phyloP scores from a whole-genome alignment of 2,329 filamentous ascomycete species.

The Aureobasidium melanogenum region DNA sequence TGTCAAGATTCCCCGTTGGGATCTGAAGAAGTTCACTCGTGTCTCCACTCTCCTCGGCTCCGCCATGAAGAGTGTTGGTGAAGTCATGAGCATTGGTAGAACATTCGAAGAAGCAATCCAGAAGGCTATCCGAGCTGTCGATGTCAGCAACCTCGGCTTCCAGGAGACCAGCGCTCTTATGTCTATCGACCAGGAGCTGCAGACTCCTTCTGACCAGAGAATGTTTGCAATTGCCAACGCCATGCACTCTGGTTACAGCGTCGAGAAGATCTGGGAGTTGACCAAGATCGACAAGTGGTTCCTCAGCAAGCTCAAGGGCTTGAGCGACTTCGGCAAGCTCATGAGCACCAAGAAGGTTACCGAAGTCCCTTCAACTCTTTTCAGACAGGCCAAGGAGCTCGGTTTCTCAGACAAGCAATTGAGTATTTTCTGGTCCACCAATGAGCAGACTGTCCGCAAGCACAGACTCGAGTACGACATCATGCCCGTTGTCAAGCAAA shows the following conservation, averaged over 20 bases:
- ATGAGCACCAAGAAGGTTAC: conserved; percentile 65
- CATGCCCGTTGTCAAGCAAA: conserved; percentile 88
- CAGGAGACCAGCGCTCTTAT: conserved; percentile 83
- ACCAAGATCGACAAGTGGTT: conserved; percentile 99
- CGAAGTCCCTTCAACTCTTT: conserved; percentile 52
- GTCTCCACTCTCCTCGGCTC: conserved; percentile 94
- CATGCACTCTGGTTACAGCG: conserved; percentile 86
- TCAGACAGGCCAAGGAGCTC: conserved; percentile 81
- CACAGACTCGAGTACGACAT: conserved; percentile 80
- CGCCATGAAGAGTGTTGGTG: conserved; percentile 99
- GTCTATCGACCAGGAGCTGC: conserved; percentile 91
- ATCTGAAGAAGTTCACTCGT: conserved; percentile 96
- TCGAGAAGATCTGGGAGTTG: conserved; percentile 96
- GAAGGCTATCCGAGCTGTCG: conserved; percentile 91
- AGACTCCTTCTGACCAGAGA: conserved; percentile 94
- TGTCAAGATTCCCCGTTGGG: conserved; percentile 98
- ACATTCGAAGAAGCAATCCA: conserved; percentile 98
- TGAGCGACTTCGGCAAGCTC: conserved; percentile 78
- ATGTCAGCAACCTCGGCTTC: conserved; percentile 92
- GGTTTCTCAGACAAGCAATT: conserved; percentile 93
- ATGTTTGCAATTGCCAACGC: conserved; percentile 97
- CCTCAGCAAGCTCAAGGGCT: conserved; percentile 77
- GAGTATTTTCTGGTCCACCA: conserved; percentile 88
- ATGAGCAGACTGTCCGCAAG: conserved; percentile 80
- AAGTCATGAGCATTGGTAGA: conserved; percentile 96